Conservation (phyloP, 768 basidiomycete species). For the Gautieria morchelliformis region DNA sequence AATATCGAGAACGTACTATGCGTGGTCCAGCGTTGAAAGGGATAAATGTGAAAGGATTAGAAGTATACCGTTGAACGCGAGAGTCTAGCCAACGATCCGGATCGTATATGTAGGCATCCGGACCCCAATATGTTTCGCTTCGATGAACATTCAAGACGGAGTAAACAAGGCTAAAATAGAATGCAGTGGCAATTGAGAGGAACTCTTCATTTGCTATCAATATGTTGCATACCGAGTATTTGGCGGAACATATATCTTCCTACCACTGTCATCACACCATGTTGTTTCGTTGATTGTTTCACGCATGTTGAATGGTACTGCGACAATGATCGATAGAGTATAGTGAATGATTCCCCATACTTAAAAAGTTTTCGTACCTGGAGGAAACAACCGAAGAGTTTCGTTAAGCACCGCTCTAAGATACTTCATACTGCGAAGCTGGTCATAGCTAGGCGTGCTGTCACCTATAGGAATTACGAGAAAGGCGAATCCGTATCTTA, state of each 20-base stretch:
- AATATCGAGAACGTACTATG: constrained; percentile 6
- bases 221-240: neutral
- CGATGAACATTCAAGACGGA: constrained; percentile 25
- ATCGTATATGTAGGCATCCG: constrained; percentile 24
- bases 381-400: constrained; percentile 26
- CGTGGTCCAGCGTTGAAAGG: constrained; percentile 15
- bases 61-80: constrained; percentile 12
- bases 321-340: constrained; percentile 6
- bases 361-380: constrained; percentile 8
- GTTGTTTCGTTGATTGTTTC: constrained; percentile 8
- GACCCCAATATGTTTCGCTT: constrained; percentile 36
- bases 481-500: neutral
- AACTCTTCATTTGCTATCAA: constrained; percentile 21
- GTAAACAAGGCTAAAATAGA: constrained; percentile 13
- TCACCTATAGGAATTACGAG: constrained; percentile 6
- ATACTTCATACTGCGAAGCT: constrained; percentile 7
- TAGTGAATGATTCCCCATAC: neutral
- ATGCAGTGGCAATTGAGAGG: neutral
- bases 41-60: constrained; percentile 16
- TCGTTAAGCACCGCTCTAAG: constrained; percentile 25
- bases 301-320: constrained; percentile 23
- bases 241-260: constrained; percentile 2
- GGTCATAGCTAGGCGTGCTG: neutral
- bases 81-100: constrained; percentile 27
- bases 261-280: neutral